phyloP scores from a whole-genome alignment of 352 stramenopile species.

The Globisporangium mamillatum region DNA sequence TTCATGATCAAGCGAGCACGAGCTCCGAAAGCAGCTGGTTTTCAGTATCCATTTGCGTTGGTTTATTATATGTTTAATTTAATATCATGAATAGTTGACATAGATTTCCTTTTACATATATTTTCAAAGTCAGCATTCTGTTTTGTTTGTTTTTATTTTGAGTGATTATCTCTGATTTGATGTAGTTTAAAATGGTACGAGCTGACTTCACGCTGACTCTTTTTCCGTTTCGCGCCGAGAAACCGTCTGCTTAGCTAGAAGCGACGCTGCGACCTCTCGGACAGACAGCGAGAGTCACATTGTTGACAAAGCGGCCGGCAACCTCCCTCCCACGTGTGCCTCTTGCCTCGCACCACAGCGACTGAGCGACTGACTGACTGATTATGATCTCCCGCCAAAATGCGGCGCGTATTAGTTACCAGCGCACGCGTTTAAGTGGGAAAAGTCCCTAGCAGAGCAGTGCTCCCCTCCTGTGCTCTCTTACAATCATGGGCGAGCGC shows the following conservation, averaged over 20 bases:
- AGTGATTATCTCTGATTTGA: background rate
- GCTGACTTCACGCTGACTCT: background rate
- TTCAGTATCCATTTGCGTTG: background rate
- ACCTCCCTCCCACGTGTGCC: background rate
- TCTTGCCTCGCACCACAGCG: background rate
- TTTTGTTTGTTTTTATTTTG: background rate
- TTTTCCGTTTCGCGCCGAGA: background rate
- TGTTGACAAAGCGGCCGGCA: background rate
- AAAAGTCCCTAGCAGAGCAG: background rate
- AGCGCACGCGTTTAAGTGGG: background rate
- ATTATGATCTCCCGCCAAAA: constrained; percentile 4
- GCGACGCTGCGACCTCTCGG: background rate
- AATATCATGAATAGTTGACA: background rate
- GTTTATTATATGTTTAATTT: background rate
- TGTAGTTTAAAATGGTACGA: background rate
- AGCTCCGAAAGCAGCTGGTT: background rate
- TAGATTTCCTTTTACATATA: background rate
- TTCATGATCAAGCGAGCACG: background rate
- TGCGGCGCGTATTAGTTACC: background rate
- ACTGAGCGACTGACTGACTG: background rate
- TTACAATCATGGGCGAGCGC: background rate
- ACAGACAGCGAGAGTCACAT: background rate
- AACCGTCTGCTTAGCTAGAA: background rate
- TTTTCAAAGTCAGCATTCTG: background rate
- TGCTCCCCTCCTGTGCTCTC: background rate